Conservation (phyloP, 169 alveolate species). For the Cryptosporidium parvum region DNA sequence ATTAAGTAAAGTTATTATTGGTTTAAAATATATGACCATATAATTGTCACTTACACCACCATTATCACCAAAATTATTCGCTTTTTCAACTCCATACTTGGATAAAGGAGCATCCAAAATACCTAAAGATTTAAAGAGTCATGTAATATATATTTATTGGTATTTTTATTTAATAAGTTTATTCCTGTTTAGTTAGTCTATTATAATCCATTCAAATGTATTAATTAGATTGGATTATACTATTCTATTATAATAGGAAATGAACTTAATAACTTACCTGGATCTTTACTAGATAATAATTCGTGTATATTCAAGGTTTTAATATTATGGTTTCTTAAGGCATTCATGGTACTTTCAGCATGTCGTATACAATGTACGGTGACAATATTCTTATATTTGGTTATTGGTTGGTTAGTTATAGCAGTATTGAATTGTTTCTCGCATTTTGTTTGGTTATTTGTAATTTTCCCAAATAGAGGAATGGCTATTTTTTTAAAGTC, state of each 20-base stretch:
- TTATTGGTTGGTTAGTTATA: background rate
- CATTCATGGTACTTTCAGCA: conserved; percentile 58
- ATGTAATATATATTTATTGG: background rate
- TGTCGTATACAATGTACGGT: conserved; percentile 39
- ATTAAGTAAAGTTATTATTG: background rate
- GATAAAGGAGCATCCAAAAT: conserved; percentile 51
- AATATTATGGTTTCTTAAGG: conserved; percentile 20
- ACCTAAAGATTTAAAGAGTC: conserved; percentile 6
- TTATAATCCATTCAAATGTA: too few species aligned
- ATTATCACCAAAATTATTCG: conserved; percentile 16
- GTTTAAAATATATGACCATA: background rate
- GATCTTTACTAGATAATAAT: conserved; percentile 10
- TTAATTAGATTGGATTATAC: background rate
- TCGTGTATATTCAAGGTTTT: conserved; percentile 16
- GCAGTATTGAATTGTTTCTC: background rate
- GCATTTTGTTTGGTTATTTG: background rate
- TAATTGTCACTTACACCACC: conserved; percentile 61
- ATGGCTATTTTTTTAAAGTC: background rate
- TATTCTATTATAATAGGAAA: background rate
- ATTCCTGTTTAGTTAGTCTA: background rate
- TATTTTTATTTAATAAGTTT: background rate
- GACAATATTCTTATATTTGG: conserved; percentile 1
- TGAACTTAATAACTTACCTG: conserved; percentile 17
- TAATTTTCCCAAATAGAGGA: background rate
- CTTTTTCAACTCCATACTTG: conserved; percentile 25